These are phyloP conservation scores for Perilla frutescens DNA, from an alignment of 257 asterid genomes.

Conservation along the genomic window DNA sequence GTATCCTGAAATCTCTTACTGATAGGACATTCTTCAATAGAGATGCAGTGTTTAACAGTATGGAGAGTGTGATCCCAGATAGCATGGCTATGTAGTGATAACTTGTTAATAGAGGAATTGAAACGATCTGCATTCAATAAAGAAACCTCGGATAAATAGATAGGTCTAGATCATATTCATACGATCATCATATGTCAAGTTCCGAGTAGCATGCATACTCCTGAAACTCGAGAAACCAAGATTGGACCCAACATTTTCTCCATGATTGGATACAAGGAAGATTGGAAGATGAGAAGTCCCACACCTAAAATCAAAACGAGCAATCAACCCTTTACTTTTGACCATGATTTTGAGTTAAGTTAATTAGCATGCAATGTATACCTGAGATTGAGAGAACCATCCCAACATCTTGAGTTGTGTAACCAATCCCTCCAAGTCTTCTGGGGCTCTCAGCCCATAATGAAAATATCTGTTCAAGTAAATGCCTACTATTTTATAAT, in stretches of 20 bases:
- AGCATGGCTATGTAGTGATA: conserved; percentile 77
- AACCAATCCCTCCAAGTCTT: conserved; percentile 78
- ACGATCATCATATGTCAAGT: conserved; percentile 16
- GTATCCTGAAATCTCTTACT: conserved; percentile 34
- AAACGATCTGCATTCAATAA: conserved; percentile 53
- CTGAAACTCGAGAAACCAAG: conserved; percentile 60
- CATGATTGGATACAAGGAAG: conserved; percentile 56
- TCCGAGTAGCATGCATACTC: conserved; percentile 50
- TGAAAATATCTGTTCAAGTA: conserved; percentile 64
- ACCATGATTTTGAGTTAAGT: no score
- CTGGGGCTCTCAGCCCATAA: conserved; percentile 90
- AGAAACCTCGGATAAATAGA: conserved; percentile 24
- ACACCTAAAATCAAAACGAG: conserved; percentile 53
- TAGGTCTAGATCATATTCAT: background rate
- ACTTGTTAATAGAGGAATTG: conserved; percentile 76
- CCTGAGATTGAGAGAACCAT: conserved; percentile 83
- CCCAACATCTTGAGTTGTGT: conserved; percentile 75
- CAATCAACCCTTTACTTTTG: background rate
- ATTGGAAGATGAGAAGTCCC: conserved; percentile 76
- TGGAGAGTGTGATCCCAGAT: conserved; percentile 64
- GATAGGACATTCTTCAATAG: conserved; percentile 67
- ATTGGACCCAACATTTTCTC: conserved; percentile 68
- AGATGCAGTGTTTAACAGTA: conserved; percentile 64
- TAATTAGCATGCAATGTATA: conserved; percentile 16
- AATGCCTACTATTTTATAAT: no score